Base-by-base conservation (phyloP, 2,329 filamentous ascomycete genomes). In the Fusarium metavorans region DNA sequence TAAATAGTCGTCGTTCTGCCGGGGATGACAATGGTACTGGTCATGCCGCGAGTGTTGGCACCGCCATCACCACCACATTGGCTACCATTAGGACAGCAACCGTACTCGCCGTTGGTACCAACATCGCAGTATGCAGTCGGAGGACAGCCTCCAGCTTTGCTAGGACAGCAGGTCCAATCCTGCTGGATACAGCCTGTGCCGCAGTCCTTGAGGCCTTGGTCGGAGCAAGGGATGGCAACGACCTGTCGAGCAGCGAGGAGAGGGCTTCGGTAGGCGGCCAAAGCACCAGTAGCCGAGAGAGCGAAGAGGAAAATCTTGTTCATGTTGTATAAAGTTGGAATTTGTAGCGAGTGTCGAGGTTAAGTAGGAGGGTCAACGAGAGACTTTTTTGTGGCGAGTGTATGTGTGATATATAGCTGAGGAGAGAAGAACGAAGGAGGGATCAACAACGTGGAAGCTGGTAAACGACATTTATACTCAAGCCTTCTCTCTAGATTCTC, bases 141-240 rank as follows among this genome's bases (percentile, higher is more conserved):
- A 59, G 78, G 76, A 30, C 81, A 82, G 1, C 80, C 81, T 10
- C 80, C 79, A 2, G 62, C 43, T 5, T 65, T 20, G 56, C 77
- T 76, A 10, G 81, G 80, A 34, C 81, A 82, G 75, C 81, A 82
- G 6, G 76, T 80, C 71, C 79, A 80, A 6, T 70, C 58, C 3
- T 59, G 8, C 14, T 76, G 70, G 30, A 82, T 80, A 61, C 81
- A 82, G 67, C 71, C 78, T n/a, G 58, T 57, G 32, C 81, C 81
- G 60, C 81, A 82, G 27, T 74, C 74, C 61, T 78, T 78, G 45
- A 70, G 63, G 13, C 73, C 75, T 9, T 73, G 69, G 4, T 78
- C 74, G 20, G 56, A 18, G 71, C 78, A 80, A n/a, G 77, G 67
- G 5, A 79, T 67, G 41, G 71, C 35, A 39, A 75, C 59, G 57